Conservation (phyloP, 2,329 filamentous ascomycete species). For the Cladosporium sp. region DNA sequence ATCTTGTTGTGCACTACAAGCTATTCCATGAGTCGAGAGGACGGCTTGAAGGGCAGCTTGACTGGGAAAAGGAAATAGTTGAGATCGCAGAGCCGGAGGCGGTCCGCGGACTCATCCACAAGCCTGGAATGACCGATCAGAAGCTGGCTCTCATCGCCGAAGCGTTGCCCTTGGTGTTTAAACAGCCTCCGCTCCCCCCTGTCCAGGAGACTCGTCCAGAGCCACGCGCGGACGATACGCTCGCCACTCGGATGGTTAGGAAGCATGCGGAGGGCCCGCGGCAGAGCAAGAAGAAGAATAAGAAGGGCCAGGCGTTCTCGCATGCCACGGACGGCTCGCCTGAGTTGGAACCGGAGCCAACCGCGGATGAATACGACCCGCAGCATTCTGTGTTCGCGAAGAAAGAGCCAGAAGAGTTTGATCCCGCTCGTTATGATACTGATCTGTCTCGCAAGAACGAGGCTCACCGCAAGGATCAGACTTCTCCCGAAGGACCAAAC, state of each 20-base stretch:
- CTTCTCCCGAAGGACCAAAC: conserved; percentile 21
- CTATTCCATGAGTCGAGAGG: conserved; percentile 43
- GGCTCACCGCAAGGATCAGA: too few species aligned
- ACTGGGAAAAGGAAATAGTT: conserved; percentile 59
- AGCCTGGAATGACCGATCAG: conserved; percentile 51
- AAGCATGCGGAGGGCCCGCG: conserved; percentile 13
- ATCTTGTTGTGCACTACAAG: conserved; percentile 55
- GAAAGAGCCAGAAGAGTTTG: conserved; percentile 12
- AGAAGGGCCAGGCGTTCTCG: conserved; percentile 23
- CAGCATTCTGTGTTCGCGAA: conserved; percentile 31
- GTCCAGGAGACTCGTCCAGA: conserved; percentile 23
- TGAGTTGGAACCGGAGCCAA: conserved; percentile 31
- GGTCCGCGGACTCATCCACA: conserved; percentile 44
- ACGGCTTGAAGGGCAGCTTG: conserved; percentile 30
- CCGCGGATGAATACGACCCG: conserved; percentile 46
- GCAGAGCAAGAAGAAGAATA: conserved; percentile 24
- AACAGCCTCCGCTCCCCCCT: conserved; percentile 35
- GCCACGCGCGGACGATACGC: conserved; percentile 13
- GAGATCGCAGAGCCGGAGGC: conserved; percentile 49
- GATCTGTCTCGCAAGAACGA: conserved; percentile 21
- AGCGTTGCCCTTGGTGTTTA: conserved; percentile 32
- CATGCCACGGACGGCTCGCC: conserved; percentile 18
- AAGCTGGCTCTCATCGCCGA: conserved; percentile 36
- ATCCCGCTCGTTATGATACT: conserved; percentile 27
- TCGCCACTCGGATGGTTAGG: conserved; percentile 23